phyloP scores from a whole-genome alignment of 805 yeast genomes.

The Torulaspora gathmanii region DNA sequence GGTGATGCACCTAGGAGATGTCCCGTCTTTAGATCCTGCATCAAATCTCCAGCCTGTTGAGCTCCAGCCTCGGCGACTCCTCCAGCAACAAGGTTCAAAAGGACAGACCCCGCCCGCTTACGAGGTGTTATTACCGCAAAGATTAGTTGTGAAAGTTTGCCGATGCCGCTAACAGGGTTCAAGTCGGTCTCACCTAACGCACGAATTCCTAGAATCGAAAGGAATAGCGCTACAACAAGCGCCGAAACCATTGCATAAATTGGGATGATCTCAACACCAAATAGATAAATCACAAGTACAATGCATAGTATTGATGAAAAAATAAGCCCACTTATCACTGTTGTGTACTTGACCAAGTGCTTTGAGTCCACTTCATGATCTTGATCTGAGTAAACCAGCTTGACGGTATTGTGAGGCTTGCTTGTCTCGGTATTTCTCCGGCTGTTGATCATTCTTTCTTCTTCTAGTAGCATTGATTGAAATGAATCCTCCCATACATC shows the following conservation, averaged over 20 bases:
- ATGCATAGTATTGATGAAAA: slow-evolving; percentile 66
- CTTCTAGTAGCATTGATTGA: slow-evolving; percentile 34
- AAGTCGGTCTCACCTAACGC: slow-evolving; percentile 96
- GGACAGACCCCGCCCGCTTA: slow-evolving; percentile 70
- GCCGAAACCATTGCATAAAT: slow-evolving; percentile 64
- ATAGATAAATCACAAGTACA: slow-evolving; percentile 57
- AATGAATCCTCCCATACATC: slow-evolving; percentile 30
- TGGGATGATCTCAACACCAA: slow-evolving; percentile 63
- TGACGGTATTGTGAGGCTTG: slow-evolving; percentile 26
- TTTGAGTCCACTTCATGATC: slow-evolving; percentile 40
- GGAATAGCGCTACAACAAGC: slow-evolving; percentile 65
- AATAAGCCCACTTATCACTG: slow-evolving; percentile 57
- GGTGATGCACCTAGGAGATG: slow-evolving; percentile 90
- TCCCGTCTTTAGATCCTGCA: slow-evolving; percentile 97
- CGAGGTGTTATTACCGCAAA: slow-evolving; percentile 79
- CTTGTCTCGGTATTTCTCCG: slow-evolving; percentile 14
- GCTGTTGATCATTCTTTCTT: slow-evolving; percentile 30
- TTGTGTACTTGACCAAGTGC: slow-evolving; percentile 47
- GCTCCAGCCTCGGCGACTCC: slow-evolving; percentile 99
- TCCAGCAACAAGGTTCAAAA: slow-evolving; percentile 87
- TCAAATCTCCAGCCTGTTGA: slow-evolving; percentile 96
- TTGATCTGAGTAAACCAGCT: slow-evolving; percentile 28
- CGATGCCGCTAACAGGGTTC: slow-evolving; percentile 95
- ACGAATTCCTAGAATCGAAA: slow-evolving; percentile 83
- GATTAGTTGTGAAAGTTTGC: slow-evolving; percentile 83